Evolutionary conservation across 805 yeast species (phyloP), one percentile per base, ranked within the genome.

Genomic region (Metschnikowia baotianmanensis): DNA sequence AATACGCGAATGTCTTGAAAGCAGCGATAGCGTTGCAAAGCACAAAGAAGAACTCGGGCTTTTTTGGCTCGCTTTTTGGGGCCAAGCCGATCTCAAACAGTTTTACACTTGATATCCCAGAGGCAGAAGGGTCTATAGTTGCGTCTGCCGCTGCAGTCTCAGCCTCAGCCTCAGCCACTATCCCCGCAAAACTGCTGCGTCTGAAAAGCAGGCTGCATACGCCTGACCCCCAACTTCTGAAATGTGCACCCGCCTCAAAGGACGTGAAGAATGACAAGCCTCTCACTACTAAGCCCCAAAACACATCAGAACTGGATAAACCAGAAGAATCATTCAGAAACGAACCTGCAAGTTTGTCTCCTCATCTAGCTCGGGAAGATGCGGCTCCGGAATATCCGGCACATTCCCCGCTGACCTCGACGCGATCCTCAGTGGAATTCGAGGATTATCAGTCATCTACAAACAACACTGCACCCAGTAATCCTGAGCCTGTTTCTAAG

Each of bases 31-130:
- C 48, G 11, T 58, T 55, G 20, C 58, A 51, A 30, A 47, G 46
- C 31, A 34, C 43, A 2, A 49, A 46, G 31, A 55, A 58, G 7
- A 50, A 44, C 30, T 46, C 53, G 9, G 62, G 65, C 11, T 58
- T 65, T 39, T 61, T 65, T 35, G 64, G 65, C 28, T 40, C 58
- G 10, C 53, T 65, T 13, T 65, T 64, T 47, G 67, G 66, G 10
- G 22, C 40, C 5, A 45, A 40, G 34, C 42, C 51, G 4, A 31
- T 42, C 12, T 43, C 48, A 1, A 39, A 36, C 17, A 47, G 53
- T 33, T 49, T 42, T 37, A 42, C 46, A 4, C 24, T 48, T 16
- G 42, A 43, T 16, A 28, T 48, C 3, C 18, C 31, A 5, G 38
- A 39, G n/a, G 18, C 32, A 8, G 41, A 38, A 13, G 26, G 30